A percentile compares a stretch with the other conserved stretches of the same genome.
These are phyloP conservation scores for Phytophthora quininea DNA, from an alignment of 352 stramenopile species.

Conservation along the genomic window DNA sequence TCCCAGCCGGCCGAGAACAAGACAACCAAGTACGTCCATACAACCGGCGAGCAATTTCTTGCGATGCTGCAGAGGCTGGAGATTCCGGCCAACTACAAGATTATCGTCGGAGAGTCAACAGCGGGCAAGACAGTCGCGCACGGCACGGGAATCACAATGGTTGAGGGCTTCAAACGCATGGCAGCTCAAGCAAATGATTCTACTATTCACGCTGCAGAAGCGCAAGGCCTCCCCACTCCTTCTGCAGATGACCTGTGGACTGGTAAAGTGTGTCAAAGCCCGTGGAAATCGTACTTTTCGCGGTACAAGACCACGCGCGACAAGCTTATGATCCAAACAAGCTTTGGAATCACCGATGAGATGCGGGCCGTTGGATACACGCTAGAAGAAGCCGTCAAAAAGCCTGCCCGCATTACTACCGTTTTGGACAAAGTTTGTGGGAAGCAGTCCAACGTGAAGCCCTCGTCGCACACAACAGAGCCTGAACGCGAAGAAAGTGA, in stretches of 20 bases:
- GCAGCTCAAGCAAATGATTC: background rate
- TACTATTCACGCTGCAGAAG: background rate
- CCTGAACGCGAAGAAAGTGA: no score
- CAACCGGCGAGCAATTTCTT: background rate
- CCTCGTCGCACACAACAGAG: background rate
- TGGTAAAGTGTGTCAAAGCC: background rate
- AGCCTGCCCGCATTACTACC: background rate
- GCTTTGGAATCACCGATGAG: slow-evolving; percentile 1
- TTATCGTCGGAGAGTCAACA: background rate
- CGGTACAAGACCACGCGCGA: slow-evolving; percentile 3
- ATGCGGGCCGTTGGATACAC: background rate
- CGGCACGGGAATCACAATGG: slow-evolving; percentile 4
- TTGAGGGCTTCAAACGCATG: slow-evolving; percentile 8
- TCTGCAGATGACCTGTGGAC: background rate
- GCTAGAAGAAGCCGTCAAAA: background rate
- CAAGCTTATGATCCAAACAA: slow-evolving; percentile 1
- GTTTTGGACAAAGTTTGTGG: background rate
- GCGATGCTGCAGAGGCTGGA: slow-evolving; percentile 7
- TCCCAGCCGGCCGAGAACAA: background rate
- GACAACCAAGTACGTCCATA: background rate
- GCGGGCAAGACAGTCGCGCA: slow-evolving; percentile 1
- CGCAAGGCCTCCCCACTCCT: background rate
- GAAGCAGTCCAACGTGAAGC: slow-evolving; percentile 5
- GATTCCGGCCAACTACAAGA: slow-evolving; percentile 2
- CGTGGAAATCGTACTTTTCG: slow-evolving; percentile 3